phyloP scores from a whole-genome alignment of 1,284 basidiomycete genomes.

The Austropuccinia psidii region DNA sequence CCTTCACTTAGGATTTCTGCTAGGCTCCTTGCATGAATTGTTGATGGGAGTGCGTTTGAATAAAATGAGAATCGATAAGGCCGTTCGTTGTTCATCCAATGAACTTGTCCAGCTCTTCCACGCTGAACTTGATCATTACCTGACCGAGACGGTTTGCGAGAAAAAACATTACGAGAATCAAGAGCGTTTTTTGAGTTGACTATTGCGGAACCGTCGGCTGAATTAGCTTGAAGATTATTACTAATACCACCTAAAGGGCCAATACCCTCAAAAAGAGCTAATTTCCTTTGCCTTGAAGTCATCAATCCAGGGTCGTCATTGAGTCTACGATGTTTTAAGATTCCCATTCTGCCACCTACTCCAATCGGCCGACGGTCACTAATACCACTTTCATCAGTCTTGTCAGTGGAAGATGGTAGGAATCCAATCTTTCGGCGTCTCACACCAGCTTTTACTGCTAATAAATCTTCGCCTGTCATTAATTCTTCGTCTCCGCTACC shows the following conservation, averaged over 20 bases:
- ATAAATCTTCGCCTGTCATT: not conserved
- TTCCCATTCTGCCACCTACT: not conserved
- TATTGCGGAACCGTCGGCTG: not conserved
- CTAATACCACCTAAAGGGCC: not conserved
- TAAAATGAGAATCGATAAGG: slow-evolving; percentile 99
- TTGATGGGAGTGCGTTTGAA: slow-evolving; percentile 81
- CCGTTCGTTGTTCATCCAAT: slow-evolving; percentile 53
- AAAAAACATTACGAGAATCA: slow-evolving; percentile 9
- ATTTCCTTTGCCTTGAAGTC: not conserved
- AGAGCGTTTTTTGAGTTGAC: slow-evolving; percentile 44
- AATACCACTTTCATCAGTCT: not conserved
- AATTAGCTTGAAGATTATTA: not conserved
- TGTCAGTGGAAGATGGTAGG: not conserved
- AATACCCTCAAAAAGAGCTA: slow-evolving; percentile 16
- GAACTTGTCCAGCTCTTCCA: slow-evolving; percentile 54
- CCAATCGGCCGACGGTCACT: not conserved
- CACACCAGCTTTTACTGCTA: slow-evolving; percentile 21
- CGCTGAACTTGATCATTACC: slow-evolving; percentile 45
- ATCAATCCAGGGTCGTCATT: not conserved
- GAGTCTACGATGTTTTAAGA: not conserved
- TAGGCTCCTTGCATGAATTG: slow-evolving; percentile 87
- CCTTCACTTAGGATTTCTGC: slow-evolving; percentile 89
- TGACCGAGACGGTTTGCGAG: slow-evolving; percentile 27
- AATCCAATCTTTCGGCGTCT: slow-evolving; percentile 20
- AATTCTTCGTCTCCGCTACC: not conserved